Evolutionary conservation across 2,329 filamentous ascomycete genomes (phyloP).

Genomic region (Claviceps africana): DNA sequence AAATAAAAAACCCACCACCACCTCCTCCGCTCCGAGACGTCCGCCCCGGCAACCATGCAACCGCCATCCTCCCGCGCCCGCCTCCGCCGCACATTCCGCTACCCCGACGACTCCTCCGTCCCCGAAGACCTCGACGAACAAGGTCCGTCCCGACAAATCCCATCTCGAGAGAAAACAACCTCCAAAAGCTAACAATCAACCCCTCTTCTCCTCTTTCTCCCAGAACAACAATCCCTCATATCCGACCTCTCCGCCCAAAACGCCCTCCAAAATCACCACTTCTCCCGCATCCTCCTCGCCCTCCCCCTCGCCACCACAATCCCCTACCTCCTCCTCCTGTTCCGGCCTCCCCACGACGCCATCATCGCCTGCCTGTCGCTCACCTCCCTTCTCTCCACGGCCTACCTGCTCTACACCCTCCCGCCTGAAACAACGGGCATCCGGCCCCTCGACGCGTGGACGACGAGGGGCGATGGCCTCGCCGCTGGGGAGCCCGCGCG

Average conservation of each 20-base stretch:
- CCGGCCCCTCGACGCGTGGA: conserved; percentile 31
- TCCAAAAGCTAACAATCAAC: not conserved
- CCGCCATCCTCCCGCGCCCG: conserved; percentile 33
- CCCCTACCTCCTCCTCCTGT: conserved; percentile 33
- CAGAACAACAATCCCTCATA: conserved; percentile 55
- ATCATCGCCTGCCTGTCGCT: conserved; percentile 42
- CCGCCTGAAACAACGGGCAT: conserved; percentile 43
- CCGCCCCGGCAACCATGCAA: conserved; percentile 2
- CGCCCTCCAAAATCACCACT: conserved; percentile 41
- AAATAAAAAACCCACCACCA: too few relatives aligned
- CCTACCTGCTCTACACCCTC: conserved; percentile 44
- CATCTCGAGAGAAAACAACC: not conserved
- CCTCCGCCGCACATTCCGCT: conserved; percentile 64
- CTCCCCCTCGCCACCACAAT: conserved; percentile 44
- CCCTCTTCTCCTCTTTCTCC: conserved; percentile 7
- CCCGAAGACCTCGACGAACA: conserved; percentile 61
- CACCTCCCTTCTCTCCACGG: conserved; percentile 48
- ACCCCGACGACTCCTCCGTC: conserved; percentile 46
- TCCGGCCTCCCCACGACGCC: conserved; percentile 16
- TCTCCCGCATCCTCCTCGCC: conserved; percentile 41
- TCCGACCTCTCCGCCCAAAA: conserved; percentile 39
- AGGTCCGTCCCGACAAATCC: conserved; percentile 28
- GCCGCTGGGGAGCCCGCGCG: not conserved
- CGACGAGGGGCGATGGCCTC: conserved; percentile 11
- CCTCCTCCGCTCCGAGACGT: too few relatives aligned